Evolutionary conservation across 805 yeast species (phyloP).

Genomic region (Yamadazyma sp.): DNA sequence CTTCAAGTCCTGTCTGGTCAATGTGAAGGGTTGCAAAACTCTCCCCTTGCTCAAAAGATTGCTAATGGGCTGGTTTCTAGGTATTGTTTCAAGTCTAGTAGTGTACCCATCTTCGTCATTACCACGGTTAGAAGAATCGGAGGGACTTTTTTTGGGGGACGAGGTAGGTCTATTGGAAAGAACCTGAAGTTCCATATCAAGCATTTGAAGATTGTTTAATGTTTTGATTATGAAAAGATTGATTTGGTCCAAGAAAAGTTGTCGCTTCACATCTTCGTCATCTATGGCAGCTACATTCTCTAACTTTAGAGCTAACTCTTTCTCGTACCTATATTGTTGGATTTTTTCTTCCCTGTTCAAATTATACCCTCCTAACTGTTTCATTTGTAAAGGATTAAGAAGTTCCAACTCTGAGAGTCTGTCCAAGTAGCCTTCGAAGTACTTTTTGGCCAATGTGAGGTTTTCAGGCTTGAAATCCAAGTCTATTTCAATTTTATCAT

Average conservation of each 20-base stretch:
- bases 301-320: slow-evolving; percentile 48
- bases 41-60: slow-evolving; percentile 69
- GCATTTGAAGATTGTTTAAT: slow-evolving; percentile 55
- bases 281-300: slow-evolving; percentile 19
- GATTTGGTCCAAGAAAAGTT: slow-evolving; percentile 55
- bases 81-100: slow-evolving; percentile 56
- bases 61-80: slow-evolving; percentile 26
- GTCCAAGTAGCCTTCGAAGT: slow-evolving; percentile 47
- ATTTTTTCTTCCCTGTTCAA: slow-evolving; percentile 69
- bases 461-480: slow-evolving; percentile 26
- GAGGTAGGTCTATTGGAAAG: slow-evolving; percentile 43
- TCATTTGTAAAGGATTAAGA: slow-evolving; percentile 15
- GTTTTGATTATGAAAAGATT: slow-evolving; percentile 51
- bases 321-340: slow-evolving; percentile 61
- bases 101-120: slow-evolving; percentile 49
- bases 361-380: slow-evolving; percentile 20
- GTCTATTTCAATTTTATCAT: slow-evolving; percentile 21
- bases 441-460: slow-evolving; percentile 34
- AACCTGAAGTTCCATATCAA: slow-evolving; percentile 66
- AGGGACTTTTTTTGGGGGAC: slow-evolving; percentile 9
- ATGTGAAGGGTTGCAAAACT: slow-evolving; percentile 79
- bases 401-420: slow-evolving; percentile 43
- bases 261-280: slow-evolving; percentile 67
- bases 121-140: not conserved
- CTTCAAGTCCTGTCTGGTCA: slow-evolving; percentile 59